Percentiles rank a stretch among this genome's conserved stretches.
These are phyloP conservation scores for Linnemannia elongata DNA, from an alignment of 192 early-diverging fungal genomes.

Conservation along the genomic window DNA sequence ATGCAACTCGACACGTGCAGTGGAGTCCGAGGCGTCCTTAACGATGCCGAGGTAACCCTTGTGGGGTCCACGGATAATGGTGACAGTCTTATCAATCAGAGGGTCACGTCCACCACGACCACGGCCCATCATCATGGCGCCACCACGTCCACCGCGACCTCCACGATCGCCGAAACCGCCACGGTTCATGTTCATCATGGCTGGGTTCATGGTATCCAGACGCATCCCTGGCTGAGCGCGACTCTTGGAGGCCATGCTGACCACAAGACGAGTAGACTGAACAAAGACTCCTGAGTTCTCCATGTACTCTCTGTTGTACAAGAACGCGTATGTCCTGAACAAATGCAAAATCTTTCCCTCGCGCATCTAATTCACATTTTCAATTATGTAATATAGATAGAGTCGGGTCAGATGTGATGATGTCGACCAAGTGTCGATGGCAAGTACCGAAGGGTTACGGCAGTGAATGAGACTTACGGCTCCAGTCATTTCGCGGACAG, in stretches of 20 bases:
- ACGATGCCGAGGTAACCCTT: slow-evolving; percentile 99
- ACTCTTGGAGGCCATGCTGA: slow-evolving; percentile 65
- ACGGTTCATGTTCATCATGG: slow-evolving; percentile 54
- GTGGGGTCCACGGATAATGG: slow-evolving; percentile 87
- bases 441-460: not conserved
- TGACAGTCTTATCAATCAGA: slow-evolving; percentile 83
- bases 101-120: slow-evolving; percentile 66
- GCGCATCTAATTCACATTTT: slow-evolving; percentile 47
- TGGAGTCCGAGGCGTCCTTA: slow-evolving; percentile 81
- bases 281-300: slow-evolving; percentile 87
- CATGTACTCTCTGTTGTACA: slow-evolving; percentile 78
- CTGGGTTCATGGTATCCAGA: slow-evolving; percentile 59
- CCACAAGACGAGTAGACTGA: slow-evolving; percentile 72
- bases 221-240: slow-evolving; percentile 54
- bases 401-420: not conserved
- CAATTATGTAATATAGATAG: not conserved
- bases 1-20: slow-evolving; percentile 92
- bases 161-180: slow-evolving; percentile 58
- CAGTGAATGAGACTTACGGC: slow-evolving; percentile 49
- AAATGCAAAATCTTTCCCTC: slow-evolving; percentile 86
- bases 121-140: slow-evolving; percentile 64
- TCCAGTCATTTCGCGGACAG: slow-evolving; percentile 78
- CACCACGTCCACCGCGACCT: slow-evolving; percentile 56
- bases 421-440: not conserved
- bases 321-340: slow-evolving; percentile 84